phyloP scores from a whole-genome alignment of 2,329 filamentous ascomycete species.

The Xylariaceae sp. region DNA sequence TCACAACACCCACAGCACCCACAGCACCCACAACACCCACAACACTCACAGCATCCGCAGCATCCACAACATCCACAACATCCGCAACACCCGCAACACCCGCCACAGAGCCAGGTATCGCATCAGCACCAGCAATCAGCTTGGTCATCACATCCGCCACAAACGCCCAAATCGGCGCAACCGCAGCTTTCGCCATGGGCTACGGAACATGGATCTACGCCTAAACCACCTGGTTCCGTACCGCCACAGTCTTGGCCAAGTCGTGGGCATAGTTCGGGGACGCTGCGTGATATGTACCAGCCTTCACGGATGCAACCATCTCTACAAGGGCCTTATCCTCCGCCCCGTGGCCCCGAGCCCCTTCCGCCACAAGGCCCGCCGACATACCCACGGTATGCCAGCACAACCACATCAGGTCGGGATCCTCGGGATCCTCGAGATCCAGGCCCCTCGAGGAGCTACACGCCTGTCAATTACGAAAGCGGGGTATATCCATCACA shows the following conservation, averaged over 20 bases:
- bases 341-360: constrained; percentile 38
- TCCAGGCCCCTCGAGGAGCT: constrained; percentile 40
- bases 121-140: constrained; percentile 25
- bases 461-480: constrained; percentile 43
- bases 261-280: constrained; percentile 30
- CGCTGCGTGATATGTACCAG: constrained; percentile 28
- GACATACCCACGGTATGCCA: constrained; percentile 40
- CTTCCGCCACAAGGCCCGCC: constrained; percentile 37
- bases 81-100: constrained; percentile 26
- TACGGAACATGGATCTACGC: constrained; percentile 35
- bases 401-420: constrained; percentile 37
- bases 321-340: constrained; percentile 34
- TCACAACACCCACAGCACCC: constrained; percentile 26
- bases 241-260: constrained; percentile 34
- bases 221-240: constrained; percentile 33
- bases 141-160: constrained; percentile 36
- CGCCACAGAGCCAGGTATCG: constrained; percentile 29
- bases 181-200: constrained; percentile 35
- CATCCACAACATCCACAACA: constrained; percentile 19
- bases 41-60: constrained; percentile 24
- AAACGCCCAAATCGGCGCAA: constrained; percentile 33
- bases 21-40: constrained; percentile 25
- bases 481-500: constrained; percentile 36
- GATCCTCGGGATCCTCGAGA: constrained; percentile 42
- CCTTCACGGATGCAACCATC: constrained; percentile 29